Conservation (phyloP, 306 rosid genomes). For the Mimosa pudica region DNA sequence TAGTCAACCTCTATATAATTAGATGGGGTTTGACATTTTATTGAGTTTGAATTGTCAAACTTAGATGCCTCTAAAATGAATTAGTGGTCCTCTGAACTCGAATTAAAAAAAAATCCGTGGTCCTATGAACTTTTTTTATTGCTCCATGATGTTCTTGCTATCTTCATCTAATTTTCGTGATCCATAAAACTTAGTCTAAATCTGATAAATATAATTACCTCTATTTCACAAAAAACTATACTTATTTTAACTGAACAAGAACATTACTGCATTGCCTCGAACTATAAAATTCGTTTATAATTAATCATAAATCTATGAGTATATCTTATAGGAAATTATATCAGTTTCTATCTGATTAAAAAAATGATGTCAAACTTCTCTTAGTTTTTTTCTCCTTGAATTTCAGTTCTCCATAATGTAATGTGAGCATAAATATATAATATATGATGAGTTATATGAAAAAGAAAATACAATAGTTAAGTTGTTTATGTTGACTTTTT, state of each 20-base stretch:
- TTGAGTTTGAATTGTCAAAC: neutral
- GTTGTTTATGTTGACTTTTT: no score
- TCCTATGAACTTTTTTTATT: neutral
- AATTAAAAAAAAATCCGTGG: neutral
- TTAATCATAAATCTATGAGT: neutral
- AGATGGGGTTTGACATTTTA: neutral
- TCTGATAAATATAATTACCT: neutral
- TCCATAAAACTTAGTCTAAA: neutral
- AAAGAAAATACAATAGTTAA: no score
- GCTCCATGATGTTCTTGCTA: neutral
- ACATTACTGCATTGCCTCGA: neutral
- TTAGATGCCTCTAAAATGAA: neutral
- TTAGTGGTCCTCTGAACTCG: no score
- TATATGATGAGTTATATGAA: no score
- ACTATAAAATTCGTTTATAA: neutral
- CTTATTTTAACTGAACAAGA: neutral
- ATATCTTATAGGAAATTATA: neutral
- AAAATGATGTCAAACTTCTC: no score
- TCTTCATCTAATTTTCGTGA: neutral
- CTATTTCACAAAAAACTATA: neutral
- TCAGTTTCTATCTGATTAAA: no score
- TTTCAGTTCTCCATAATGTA: no score
- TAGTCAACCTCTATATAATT: neutral
- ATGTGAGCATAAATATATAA: no score
- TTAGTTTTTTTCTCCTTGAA: no score